Evolutionary conservation across 805 yeast species (phyloP), one percentile per base, ranked within the genome.

Genomic region (Wickerhamiella bombiphila): DNA sequence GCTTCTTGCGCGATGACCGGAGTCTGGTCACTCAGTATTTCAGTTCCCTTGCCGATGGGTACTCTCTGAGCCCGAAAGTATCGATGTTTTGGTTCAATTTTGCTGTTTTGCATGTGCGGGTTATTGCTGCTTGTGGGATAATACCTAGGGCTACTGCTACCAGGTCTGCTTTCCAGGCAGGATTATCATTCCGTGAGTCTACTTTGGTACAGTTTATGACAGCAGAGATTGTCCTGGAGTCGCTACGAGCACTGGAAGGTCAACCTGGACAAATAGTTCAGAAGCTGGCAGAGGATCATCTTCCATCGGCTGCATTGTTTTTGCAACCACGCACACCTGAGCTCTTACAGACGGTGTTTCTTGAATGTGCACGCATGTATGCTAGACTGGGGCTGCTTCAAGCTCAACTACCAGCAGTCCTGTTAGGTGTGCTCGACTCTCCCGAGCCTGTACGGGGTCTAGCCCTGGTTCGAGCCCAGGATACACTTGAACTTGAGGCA

Each of bases 41-140:
- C 37, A 48, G 46, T 3, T 34, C 29, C 26, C 20, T 52, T 22
- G 44, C 45, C 3, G 43, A 42, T 5, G 38, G 50, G 11, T 47
- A 46, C 22, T 65, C 73, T 45, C 78, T 80, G 51, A 93, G 80
- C 43, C 94, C 96, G 0, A 71, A 76, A 35, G 59, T 79, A 39
- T 66, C 88, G 1, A 75, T 88, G 9, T 82, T 79, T 60, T 86
- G 93, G 85, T 64, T 83, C 34, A 80, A 91, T 5, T 78, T 71
- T 56, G 69, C 82, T 1, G 61, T 76, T 19, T 55, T 82, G 2
- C 58, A 76, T 32, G 65, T 75, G 1, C 70, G 72, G 40, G 64
- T 80, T 4, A 64, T 81, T n/a, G 64, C 65, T 21, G 85, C 80
- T 42, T 63, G 65, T 30, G 64, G 80, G 5, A 30, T 42, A 16